Evolutionary conservation across 2,329 filamentous ascomycete genomes (phyloP), one percentile per base, ranked within the genome.

Genomic region (Neoscytalidium dimidiatum): DNA sequence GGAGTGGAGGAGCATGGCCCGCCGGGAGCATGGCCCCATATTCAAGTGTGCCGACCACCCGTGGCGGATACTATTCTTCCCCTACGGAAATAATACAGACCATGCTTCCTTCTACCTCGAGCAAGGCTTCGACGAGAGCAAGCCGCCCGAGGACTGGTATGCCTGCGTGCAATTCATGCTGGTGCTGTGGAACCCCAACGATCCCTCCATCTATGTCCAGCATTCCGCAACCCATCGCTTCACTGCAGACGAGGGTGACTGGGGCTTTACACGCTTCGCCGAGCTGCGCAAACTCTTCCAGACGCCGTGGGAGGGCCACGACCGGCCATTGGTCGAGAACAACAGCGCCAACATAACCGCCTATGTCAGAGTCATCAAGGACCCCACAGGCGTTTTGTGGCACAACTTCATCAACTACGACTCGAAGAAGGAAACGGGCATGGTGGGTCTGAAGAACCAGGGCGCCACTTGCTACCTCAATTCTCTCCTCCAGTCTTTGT

Each of bases 391-490:
- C 63, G 92, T 95, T 4, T 76, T 96, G 66, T 96, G 92, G 92
- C 92, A 96, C 80, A 95, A 92, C 79, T 94, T 96, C 77, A 84
- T 88, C 60, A 79, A 67, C 80, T 99, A 99, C 77, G 94, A 99
- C 76, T 98, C 95, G n/a, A 99, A 98, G 81, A 96, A 95, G 76
- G 94, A 97, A 80, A 99, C 95, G 0, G 95, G 95, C 65, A 98
- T 94, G 82, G 95, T 99, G 46, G 95, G 95, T 2, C 83, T 99
- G 62, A 95, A 95, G 78, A 99, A 99, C 73, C 95, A 98, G 78
- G 95, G 95, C 68, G 95, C 95, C 41, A 84, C 82, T 11, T 84
- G 82, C 73, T 84, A 84, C 68, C 77, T 84, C 17, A 84, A 84
- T 69, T 83, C 81, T 17, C 77, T 82, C 14, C 72, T 81, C 3